Base-by-base conservation (phyloP, 257 asterid species). In the Fraxinus americana region DNA sequence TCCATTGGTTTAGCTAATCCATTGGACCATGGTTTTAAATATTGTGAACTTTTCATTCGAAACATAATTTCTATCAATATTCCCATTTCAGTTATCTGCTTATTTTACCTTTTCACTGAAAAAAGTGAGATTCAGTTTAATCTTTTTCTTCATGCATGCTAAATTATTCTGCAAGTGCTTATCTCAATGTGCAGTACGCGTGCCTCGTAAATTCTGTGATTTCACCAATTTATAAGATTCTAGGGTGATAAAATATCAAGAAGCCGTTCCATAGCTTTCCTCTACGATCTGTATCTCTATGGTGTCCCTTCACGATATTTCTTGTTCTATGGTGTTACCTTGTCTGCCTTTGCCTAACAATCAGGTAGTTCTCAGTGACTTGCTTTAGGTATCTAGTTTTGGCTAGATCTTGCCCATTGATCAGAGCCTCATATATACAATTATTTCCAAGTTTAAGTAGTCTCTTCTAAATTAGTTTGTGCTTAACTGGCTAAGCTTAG, bases 361-460 rank as follows among this genome's bases (percentile, higher is more conserved):
- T 11, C 52, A 0, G 16, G 52, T 43, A 43, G 52, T 43, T 11
- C 52, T 43, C 52, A 12, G 52, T 43, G 1, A 11, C 52, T 43
- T 43, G 52, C 17, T 43, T 43, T 43, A 11, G 52, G 16, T 12
- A 43, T 43, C 52, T 43, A 12, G 52, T 43, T 16, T 43, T 3
- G 14, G 52, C 17, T 43, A 2, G 52, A 43, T 43, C 34, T 41
- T 7, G n/a, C 76, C n/a, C 27, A 21, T 67, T 52, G 72, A 50
- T 48, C 13, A 66, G 29, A 7, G 7, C 65, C 16, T 54, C 23
- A 7, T 21, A 11, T n/a, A 17, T 36, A 61, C 57, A 35, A 39
- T 70, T 45, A 66, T 54, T 29, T 7, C 3, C 70, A 63, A 27
- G 32, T 78, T 61, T 45, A 72, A 69, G 75, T 66, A 41, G 39